These are phyloP conservation scores for Podaxis sp. DNA, from an alignment of 768 basidiomycete species.

Conservation along the genomic window DNA sequence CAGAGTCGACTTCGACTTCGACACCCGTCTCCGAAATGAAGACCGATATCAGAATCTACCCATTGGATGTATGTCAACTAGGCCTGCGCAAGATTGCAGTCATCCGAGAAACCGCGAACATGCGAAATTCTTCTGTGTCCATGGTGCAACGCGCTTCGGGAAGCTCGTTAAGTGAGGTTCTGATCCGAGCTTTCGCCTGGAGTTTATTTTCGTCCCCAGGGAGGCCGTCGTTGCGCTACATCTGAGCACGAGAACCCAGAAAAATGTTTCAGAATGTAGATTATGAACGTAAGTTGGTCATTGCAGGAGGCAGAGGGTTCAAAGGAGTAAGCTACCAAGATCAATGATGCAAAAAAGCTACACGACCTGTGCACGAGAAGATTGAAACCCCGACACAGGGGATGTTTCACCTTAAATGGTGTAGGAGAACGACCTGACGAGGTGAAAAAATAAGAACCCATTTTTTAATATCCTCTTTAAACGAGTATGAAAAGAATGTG, in stretches of 20 bases:
- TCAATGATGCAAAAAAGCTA: neutral
- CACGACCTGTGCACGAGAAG: constrained; percentile 4
- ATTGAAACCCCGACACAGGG: neutral
- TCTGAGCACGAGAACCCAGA: neutral
- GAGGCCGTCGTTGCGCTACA: neutral
- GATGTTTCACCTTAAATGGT: neutral
- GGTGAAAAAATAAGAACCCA: neutral
- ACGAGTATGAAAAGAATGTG: neutral
- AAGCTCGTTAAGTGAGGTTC: neutral
- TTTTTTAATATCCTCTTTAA: neutral
- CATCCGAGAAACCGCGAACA: neutral
- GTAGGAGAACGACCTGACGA: neutral
- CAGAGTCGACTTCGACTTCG: neutral
- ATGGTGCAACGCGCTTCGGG: neutral
- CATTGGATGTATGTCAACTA: neutral
- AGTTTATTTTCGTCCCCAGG: neutral
- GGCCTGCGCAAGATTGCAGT: neutral
- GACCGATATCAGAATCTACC: neutral
- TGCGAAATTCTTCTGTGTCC: neutral
- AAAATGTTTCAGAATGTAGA: constrained; percentile 1
- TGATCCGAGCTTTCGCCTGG: constrained; percentile 8
- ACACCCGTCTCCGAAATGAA: neutral
- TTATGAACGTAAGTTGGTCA: neutral
- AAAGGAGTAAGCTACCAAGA: neutral
- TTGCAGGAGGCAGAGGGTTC: neutral